Base-by-base conservation (phyloP, 2,329 filamentous ascomycete genomes). In the Metarhizium album region DNA sequence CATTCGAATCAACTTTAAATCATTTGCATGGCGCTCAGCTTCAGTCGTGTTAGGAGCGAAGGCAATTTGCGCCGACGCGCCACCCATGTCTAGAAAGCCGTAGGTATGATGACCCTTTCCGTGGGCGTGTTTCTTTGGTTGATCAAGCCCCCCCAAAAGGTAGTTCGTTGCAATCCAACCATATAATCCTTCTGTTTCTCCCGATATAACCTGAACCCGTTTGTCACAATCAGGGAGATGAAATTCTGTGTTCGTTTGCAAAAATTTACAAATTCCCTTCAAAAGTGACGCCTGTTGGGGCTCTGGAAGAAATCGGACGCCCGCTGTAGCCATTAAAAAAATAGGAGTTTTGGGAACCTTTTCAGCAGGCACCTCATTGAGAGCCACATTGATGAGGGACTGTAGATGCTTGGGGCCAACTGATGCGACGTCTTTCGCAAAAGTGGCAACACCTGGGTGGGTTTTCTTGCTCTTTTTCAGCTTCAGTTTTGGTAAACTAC, bases 121-220 rank as follows among this genome's bases (percentile, higher is more conserved):
- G 65, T 95, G 89, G 49, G 80, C 73, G 60, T 95, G 87, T 14
- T 81, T 70, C 47, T 83, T 72, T 0, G 88, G 84, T 18, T 78
- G 74, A 64, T 97, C 87, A 60, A 98, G 97, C 3, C 90, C 89
- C 27, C 90, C 91, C 1, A 98, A 75, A 29, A 98, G 71, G 62
- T 98, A 98, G 64, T 98, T 98, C 49, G 91, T 87, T 7, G 94
- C 91, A 59, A 98, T 86, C 93, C 93, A 98, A 38, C 93, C 93
- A 61, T 97, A 98, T 29, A 98, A 69, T 2, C 90, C 93, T 67
- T 98, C 93, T 0, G 93, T 97, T 67, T 95, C 90, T 42, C 93
- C 93, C 0, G 90, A 82, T 55, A 98, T 98, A 31, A 97, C 89
- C 66, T 96, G 90, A 16, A 98, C 84, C 62, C 97, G 89, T 38